phyloP scores from a whole-genome alignment of 352 stramenopile genomes.

The Aphanomyces astaci region DNA sequence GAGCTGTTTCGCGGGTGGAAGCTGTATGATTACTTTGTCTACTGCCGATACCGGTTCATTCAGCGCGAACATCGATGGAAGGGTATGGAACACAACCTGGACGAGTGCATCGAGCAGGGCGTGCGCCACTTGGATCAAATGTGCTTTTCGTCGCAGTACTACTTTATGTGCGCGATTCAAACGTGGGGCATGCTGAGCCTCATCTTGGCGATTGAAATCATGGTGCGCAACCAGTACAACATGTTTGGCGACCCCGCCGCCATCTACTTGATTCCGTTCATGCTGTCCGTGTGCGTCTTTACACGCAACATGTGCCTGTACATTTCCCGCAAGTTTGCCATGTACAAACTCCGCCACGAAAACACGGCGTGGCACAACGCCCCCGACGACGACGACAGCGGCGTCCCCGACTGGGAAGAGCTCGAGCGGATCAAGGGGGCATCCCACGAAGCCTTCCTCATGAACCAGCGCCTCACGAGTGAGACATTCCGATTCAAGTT shows the following conservation, averaged over 20 bases:
- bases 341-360: conserved; percentile 96
- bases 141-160: conserved; percentile 97
- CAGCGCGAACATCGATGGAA: conserved; percentile 96
- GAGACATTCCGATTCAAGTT: conserved; percentile 98
- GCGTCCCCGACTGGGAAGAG: conserved; percentile 87
- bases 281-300: conserved; percentile 47
- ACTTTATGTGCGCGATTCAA: conserved; percentile 94
- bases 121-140: conserved; percentile 94
- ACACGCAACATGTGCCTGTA: conserved; percentile 68
- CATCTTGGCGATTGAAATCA: conserved; percentile 93
- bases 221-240: conserved; percentile 92
- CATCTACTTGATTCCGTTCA: conserved; percentile 71
- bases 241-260: conserved; percentile 93
- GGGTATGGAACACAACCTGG: conserved; percentile 90
- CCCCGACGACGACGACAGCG: conserved; percentile 87
- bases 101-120: conserved; percentile 96
- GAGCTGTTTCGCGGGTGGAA: conserved; percentile 98
- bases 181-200: conserved; percentile 94
- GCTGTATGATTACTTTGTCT: conserved; percentile 96
- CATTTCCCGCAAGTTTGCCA: conserved; percentile 78
- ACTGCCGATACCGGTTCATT: conserved; percentile 92
- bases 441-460: conserved; percentile 91
- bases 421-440: conserved; percentile 89
- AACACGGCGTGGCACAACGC: conserved; percentile 91
- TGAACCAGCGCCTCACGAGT: conserved; percentile 95